Evolutionary conservation across 2,329 filamentous ascomycete species (phyloP), one percentile per base, ranked within the genome.

Genomic region (Colletotrichum abscissum): DNA sequence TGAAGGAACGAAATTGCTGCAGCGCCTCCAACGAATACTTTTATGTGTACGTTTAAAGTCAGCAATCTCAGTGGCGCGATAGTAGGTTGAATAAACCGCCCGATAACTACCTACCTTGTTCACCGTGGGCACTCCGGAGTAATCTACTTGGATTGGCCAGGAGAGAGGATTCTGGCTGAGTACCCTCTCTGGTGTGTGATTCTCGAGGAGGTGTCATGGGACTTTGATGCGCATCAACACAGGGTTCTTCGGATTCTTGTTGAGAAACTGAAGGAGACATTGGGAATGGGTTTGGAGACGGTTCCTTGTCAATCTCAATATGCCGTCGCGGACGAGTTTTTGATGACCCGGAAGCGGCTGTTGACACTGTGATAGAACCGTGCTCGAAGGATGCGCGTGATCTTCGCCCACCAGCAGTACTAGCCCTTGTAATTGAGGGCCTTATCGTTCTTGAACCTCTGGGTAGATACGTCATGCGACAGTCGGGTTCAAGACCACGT

Each of bases 401-500:
- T 49, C 19, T 49, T 22, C 42, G 42, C 19, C 42, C 42, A n/a
- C 7, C 42, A 49, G 42, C 19, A 49, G 19, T 49, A 22, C 7
- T 49, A 22, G 42, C 42, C 19, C 42, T n/a, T 9, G 19, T 22
- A 49, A 9, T 4, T 22, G 42, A 49, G 42, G 7, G 16, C 19
- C 19, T 49, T 19, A 22, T 49, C 19, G 42, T 49, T 22, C 42
- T 49, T 89, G 84, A 78, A 24, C 79, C 77, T 75, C 82, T 73
- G 60, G 80, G 76, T 76, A 81, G 69, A 76, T 81, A 76, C 76
- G 80, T 79, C 58, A 82, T 79, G 72, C 77, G 78, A 56, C 82
- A 88, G 4, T 81, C 79, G 24, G 79, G 77, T 24, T 79, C 81
- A 5, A 85, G 80, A 3, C 86, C 86, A 22, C 85, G 84, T 7